These are phyloP conservation scores for Trichoderma pleuroti DNA, from an alignment of 2,329 filamentous ascomycete species.

Conservation along the genomic window DNA sequence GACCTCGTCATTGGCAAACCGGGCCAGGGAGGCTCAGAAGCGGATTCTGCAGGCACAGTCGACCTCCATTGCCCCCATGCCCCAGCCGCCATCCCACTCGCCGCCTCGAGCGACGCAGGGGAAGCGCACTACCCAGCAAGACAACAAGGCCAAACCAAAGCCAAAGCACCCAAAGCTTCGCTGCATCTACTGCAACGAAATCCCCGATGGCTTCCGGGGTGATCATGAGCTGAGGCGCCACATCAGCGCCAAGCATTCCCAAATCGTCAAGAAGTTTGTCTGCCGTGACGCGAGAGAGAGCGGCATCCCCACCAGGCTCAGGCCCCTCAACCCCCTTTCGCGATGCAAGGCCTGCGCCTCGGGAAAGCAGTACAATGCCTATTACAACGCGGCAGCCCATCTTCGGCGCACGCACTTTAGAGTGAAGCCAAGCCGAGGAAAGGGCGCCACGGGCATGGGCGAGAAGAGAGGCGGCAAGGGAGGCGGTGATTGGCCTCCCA, in stretches of 20 bases:
- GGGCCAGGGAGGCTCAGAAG: slow-evolving; percentile 46
- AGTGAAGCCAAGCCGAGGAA: slow-evolving; percentile 49
- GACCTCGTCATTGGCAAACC: slow-evolving; percentile 42
- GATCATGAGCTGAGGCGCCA: slow-evolving; percentile 77
- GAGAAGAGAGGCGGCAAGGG: slow-evolving; percentile 55
- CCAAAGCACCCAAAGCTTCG: slow-evolving; percentile 68
- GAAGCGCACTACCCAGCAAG: slow-evolving; percentile 31
- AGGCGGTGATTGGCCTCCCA: slow-evolving; percentile 53
- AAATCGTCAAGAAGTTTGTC: slow-evolving; percentile 52
- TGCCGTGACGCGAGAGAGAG: slow-evolving; percentile 51
- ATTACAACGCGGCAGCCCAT: slow-evolving; percentile 94
- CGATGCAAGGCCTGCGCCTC: slow-evolving; percentile 81
- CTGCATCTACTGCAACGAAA: slow-evolving; percentile 67
- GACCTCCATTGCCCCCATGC: slow-evolving; percentile 44
- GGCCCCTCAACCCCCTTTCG: slow-evolving; percentile 60
- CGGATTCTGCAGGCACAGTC: slow-evolving; percentile 41
- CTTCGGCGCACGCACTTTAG: slow-evolving; percentile 86
- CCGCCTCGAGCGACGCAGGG: background rate
- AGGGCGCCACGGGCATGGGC: slow-evolving; percentile 37
- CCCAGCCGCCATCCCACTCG: slow-evolving; percentile 25
- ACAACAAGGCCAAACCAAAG: slow-evolving; percentile 44
- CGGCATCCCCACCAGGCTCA: slow-evolving; percentile 42
- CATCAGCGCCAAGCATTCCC: slow-evolving; percentile 61
- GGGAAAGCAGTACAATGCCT: slow-evolving; percentile 78
- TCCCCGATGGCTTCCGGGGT: slow-evolving; percentile 77